Evolutionary conservation across 306 rosid species (phyloP), one percentile per base, ranked within the genome.

Genomic region (Fagus sylvatica): DNA sequence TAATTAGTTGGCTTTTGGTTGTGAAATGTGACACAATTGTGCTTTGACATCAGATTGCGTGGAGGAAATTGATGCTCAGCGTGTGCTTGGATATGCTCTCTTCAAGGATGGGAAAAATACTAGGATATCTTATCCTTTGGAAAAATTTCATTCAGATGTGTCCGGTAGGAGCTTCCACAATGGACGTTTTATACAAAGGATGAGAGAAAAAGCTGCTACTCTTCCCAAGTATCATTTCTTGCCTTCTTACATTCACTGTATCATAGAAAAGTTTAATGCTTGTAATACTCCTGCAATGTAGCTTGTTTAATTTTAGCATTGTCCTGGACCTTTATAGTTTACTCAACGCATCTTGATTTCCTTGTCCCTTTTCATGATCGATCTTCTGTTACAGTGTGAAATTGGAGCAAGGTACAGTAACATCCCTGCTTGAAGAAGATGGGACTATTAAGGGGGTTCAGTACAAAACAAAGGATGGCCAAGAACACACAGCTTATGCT

Each of bases 141-240:
- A 90, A 60, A 80, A 82, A 56, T 90, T 88, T 64, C 81, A 81
- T 7, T 64, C 89, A 1, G 83, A 90, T 77, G 91, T 90, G 74
- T 85, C 90, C 1, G 97, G 97, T 19, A 82, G 89, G 87, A 88
- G 94, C 89, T 91, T 91, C 81, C 91, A 88, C 80, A 91, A 91
- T 48, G 94, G 97, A 19, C 90, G 94, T 34, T 91, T 91, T 84
- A 80, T 90, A 78, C 87, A 78, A 77, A 88, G 88, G 82, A 84
- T 91, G 91, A 85, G 94, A 79, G 81, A 85, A 76, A 89, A 91
- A 68, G 88, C 90, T 55, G 81, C 87, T 73, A 69, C 85, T 5
- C 91, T 87, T 72, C 88, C 83, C 39, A 75, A 77, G 97, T 91
- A 87, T 16, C 69, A 73, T 41, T 53, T 5, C 71, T 66, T 46